A percentile compares a stretch with the other conserved stretches of the same genome.
These are phyloP conservation scores for Ophiocordyceps camponoti-leonardi DNA, from an alignment of 2,329 filamentous ascomycete genomes.

Conservation along the genomic window DNA sequence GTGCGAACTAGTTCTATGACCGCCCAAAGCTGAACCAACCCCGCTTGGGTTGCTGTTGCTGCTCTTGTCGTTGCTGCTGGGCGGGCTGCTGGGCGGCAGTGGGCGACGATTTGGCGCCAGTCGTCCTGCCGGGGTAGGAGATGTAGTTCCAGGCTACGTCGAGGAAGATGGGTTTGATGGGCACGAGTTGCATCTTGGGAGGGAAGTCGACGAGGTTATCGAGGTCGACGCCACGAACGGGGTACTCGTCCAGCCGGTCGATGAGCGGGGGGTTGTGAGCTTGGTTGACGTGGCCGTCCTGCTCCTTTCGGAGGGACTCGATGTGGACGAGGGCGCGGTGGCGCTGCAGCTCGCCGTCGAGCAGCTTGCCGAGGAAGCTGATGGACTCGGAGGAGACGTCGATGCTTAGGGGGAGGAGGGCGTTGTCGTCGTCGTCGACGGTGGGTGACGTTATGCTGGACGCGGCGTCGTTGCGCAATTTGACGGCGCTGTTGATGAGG, in stretches of 20 bases:
- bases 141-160: slow-evolving; percentile 98
- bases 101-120: slow-evolving; percentile 10
- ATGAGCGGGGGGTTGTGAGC: slow-evolving; percentile 38
- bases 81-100: slow-evolving; percentile 20
- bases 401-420: slow-evolving; percentile 43
- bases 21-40: slow-evolving; percentile 65
- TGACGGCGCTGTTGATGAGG: slow-evolving; percentile 55
- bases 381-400: slow-evolving; percentile 44
- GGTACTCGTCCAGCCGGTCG: slow-evolving; percentile 61
- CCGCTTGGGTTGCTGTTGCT: slow-evolving; percentile 29
- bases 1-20: slow-evolving; percentile 10
- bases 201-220: slow-evolving; percentile 75
- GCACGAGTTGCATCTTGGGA: slow-evolving; percentile 64
- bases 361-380: slow-evolving; percentile 38
- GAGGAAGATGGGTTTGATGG: slow-evolving; percentile 88
- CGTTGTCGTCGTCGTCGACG: slow-evolving; percentile 14
- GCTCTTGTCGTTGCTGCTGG: too few species aligned
- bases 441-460: slow-evolving; percentile 21
- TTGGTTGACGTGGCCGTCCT: slow-evolving; percentile 20
- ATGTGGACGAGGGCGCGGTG: slow-evolving; percentile 78
- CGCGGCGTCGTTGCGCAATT: slow-evolving; percentile 39
- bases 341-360: slow-evolving; percentile 59
- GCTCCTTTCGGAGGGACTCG: slow-evolving; percentile 40
- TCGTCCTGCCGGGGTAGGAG: slow-evolving; percentile 56
- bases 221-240: slow-evolving; percentile 52